Percentiles rank a stretch among this genome's conserved stretches.
Evolutionary conservation across 768 basidiomycete species (phyloP).

Genomic region (Floccularia luteovirens): DNA sequence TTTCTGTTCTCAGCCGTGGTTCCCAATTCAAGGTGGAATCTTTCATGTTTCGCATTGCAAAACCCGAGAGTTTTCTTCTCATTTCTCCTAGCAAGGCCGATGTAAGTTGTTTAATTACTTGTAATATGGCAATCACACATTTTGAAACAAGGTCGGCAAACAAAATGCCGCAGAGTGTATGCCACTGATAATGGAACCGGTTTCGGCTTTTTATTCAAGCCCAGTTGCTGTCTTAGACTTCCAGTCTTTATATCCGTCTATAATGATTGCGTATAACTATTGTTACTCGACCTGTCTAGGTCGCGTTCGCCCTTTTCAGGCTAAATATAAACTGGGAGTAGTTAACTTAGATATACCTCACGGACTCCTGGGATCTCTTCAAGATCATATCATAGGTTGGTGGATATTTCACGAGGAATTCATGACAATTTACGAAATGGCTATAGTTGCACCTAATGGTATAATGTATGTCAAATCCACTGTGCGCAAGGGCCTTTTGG

Average conservation of each 20-base stretch:
- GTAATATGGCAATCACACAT: neutral
- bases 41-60: slow-evolving; percentile 95
- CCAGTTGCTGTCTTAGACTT: slow-evolving; percentile 95
- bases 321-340: slow-evolving; percentile 83
- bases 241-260: slow-evolving; percentile 91
- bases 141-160: slow-evolving; percentile 71
- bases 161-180: slow-evolving; percentile 97
- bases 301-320: slow-evolving; percentile 80
- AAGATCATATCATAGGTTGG: slow-evolving; percentile 74
- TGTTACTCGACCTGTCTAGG: slow-evolving; percentile 97
- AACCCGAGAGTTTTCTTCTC: slow-evolving; percentile 89
- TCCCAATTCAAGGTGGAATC: slow-evolving; percentile 99
- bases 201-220: slow-evolving; percentile 87
- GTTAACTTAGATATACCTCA: slow-evolving; percentile 59
- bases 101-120: slow-evolving; percentile 41
- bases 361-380: slow-evolving; percentile 60
- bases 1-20: slow-evolving; percentile 88
- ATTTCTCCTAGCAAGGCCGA: slow-evolving; percentile 85
- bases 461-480: slow-evolving; percentile 86
- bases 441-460: slow-evolving; percentile 87
- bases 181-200: slow-evolving; percentile 92
- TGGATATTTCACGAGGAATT: neutral
- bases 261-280: slow-evolving; percentile 99
- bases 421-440: neutral
- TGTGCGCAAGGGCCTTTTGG: slow-evolving; percentile 79